Conservation (phyloP, 1,139 yeast genomes). For the Wickerhamomyces sp. region DNA sequence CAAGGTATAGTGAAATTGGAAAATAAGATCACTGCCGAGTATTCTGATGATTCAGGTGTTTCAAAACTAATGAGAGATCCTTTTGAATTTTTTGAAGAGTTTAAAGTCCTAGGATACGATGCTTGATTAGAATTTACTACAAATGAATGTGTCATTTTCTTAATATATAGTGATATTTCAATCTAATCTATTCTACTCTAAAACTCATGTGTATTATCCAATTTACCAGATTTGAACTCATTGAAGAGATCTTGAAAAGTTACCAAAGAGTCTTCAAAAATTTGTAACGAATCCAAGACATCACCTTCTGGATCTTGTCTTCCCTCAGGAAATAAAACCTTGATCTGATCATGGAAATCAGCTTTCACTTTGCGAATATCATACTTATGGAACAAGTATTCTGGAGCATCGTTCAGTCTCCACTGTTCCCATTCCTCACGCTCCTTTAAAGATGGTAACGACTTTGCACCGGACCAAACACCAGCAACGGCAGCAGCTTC, state of each 20-base stretch:
- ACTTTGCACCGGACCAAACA: slow-evolving; percentile 44
- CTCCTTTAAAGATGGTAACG: slow-evolving; percentile 37
- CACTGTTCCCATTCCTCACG: slow-evolving; percentile 7
- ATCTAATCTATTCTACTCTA: too few relatives aligned
- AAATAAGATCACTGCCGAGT: slow-evolving; percentile 71
- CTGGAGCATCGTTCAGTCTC: slow-evolving; percentile 1
- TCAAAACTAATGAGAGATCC: slow-evolving; percentile 53
- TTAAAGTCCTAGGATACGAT: slow-evolving; percentile 35
- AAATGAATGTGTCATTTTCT: too few relatives aligned
- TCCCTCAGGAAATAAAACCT: slow-evolving; percentile 1
- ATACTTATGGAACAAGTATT: slow-evolving; percentile 1
- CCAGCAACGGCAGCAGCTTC: slow-evolving; percentile 55
- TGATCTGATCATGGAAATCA: not conserved
- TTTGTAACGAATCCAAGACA: slow-evolving; percentile 13
- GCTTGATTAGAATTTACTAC: not conserved
- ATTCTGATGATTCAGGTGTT: slow-evolving; percentile 47
- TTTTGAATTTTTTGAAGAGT: slow-evolving; percentile 44
- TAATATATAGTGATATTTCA: too few relatives aligned
- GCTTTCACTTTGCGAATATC: not conserved
- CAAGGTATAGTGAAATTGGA: slow-evolving; percentile 77
- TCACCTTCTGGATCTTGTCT: slow-evolving; percentile 2
- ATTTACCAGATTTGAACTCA: slow-evolving; percentile 12
- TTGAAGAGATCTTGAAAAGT: slow-evolving; percentile 17
- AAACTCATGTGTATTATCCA: slow-evolving; percentile 6
- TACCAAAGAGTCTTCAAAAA: slow-evolving; percentile 13